Base-by-base conservation (phyloP, 2,329 filamentous ascomycete species). In the Dactylellina drechsleri region DNA sequence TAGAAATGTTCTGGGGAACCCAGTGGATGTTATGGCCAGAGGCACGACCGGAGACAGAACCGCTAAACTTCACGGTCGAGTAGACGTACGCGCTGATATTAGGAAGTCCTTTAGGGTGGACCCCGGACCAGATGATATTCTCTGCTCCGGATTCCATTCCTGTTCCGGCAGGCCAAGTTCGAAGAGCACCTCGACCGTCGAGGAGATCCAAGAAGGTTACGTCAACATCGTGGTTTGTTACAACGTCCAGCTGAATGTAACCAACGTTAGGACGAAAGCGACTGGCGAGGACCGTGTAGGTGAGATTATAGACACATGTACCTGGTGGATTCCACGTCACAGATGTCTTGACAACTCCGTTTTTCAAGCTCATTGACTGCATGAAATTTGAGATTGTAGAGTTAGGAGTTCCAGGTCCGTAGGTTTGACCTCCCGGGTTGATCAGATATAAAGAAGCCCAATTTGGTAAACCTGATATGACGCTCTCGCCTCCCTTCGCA, bases 381-480 rank as follows among this genome's bases (percentile, higher is more conserved):
- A 80, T 81, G 79, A 91, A 92, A 72, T 86, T 82, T 2, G 84
- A 85, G 65, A 92, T 86, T 13, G 88, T 86, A 0, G 82, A 82
- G 36, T 84, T 85, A 54, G 87, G 83, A 1, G 89, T 88, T 0
- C 84, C 87, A 2, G 89, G 87, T 82, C 90, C 86, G 36, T 79
- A 92, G 83, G 56, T 86, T 84, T 79, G 53, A 6, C 78, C 78
- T 18, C 78, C 75, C 2, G 77, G 71, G 8, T 77, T 79, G 23
- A 78, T 77, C 54, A 79, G 40, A 40, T 78, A 77, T 45, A 79
- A 50, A 1, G 78, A 76, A 40, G 70, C 85, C 85, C 89, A 90
- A 79, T 92, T 90, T 5, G 90, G 90, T 15, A 92, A 85, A 23
- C 90, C 90, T 60, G 86, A 87, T 76, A 92, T 90, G 59, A 90